These are phyloP conservation scores for Talaromyces amestolkiae DNA, from an alignment of 2,329 filamentous ascomycete species.

Conservation along the genomic window DNA sequence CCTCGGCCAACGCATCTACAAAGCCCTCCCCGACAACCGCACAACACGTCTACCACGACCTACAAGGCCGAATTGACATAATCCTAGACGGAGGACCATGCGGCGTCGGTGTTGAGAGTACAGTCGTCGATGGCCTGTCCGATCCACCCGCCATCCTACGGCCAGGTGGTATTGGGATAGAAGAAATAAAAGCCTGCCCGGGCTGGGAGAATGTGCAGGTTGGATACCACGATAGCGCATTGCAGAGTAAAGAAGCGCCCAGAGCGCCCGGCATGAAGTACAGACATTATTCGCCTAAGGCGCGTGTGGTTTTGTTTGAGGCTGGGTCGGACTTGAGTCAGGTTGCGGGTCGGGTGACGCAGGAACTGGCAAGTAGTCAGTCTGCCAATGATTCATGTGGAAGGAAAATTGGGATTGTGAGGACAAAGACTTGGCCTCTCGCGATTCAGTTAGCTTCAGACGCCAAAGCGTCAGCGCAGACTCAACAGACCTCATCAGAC, in stretches of 20 bases:
- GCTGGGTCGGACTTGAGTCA: slow-evolving; percentile 38
- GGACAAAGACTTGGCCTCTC: slow-evolving; percentile 37
- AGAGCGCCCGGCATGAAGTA: slow-evolving; percentile 98
- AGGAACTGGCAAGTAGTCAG: slow-evolving; percentile 32
- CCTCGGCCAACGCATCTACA: slow-evolving; percentile 91
- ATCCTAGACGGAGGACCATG: slow-evolving; percentile 89
- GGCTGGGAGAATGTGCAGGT: slow-evolving; percentile 79
- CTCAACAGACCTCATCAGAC: neutral
- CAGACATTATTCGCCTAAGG: slow-evolving; percentile 92
- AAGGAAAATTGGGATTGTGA: slow-evolving; percentile 40
- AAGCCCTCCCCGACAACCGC: slow-evolving; percentile 89
- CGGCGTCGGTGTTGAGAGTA: slow-evolving; percentile 89
- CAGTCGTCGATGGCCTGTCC: slow-evolving; percentile 87
- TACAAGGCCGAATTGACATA: slow-evolving; percentile 75
- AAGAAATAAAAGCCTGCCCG: slow-evolving; percentile 67
- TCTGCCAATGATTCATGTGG: slow-evolving; percentile 16
- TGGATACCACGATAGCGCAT: slow-evolving; percentile 74
- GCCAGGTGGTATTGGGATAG: slow-evolving; percentile 82
- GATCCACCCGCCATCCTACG: slow-evolving; percentile 76
- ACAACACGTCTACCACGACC: slow-evolving; percentile 81
- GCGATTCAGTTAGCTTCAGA: slow-evolving; percentile 28
- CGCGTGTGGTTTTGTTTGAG: slow-evolving; percentile 80
- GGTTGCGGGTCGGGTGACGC: slow-evolving; percentile 33
- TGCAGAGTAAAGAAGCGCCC: slow-evolving; percentile 64
- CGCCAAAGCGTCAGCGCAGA: slow-evolving; percentile 19